These are phyloP conservation scores for Sechiopsis laciniata DNA, from an alignment of 306 rosid genomes.

Conservation along the genomic window DNA sequence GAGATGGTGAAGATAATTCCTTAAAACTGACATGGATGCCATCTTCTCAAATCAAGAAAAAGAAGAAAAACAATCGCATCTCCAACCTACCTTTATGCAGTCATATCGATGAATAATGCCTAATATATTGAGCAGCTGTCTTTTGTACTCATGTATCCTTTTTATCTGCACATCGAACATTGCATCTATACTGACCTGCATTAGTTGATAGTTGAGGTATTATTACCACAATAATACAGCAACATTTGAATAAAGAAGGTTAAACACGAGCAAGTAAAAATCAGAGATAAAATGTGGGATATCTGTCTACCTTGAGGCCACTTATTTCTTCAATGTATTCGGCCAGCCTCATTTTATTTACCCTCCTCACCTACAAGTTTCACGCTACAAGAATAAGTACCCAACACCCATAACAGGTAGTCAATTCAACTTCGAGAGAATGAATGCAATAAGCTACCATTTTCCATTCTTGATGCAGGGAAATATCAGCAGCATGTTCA, in stretches of 20 bases:
- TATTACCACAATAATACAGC: slow-evolving; percentile 18
- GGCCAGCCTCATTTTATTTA: slow-evolving; percentile 69
- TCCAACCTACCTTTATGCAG: slow-evolving; percentile 54
- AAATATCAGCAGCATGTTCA: slow-evolving; percentile 44
- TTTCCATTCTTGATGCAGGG: slow-evolving; percentile 54
- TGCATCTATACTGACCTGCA: slow-evolving; percentile 73
- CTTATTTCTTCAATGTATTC: slow-evolving; percentile 67
- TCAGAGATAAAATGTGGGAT: not conserved
- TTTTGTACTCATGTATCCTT: slow-evolving; percentile 74
- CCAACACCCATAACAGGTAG: slow-evolving; percentile 6
- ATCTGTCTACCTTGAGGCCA: slow-evolving; percentile 51
- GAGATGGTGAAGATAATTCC: not conserved
- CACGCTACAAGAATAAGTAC: slow-evolving; percentile 8
- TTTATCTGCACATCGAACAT: slow-evolving; percentile 79
- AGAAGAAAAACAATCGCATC: slow-evolving; percentile 1
- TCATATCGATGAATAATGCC: slow-evolving; percentile 71
- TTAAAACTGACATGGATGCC: not conserved
- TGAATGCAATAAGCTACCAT: slow-evolving; percentile 40
- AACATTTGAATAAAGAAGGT: slow-evolving; percentile 8
- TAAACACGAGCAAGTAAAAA: slow-evolving; percentile 14
- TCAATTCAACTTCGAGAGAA: not conserved
- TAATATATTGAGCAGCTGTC: slow-evolving; percentile 65
- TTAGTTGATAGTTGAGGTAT: slow-evolving; percentile 20
- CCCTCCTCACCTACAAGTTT: slow-evolving; percentile 50
- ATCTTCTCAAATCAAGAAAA: slow-evolving; percentile 1